Evolutionary conservation across 1,139 yeast species (phyloP), one percentile per base, ranked within the genome.

Genomic region (Candida mesenterica): DNA sequence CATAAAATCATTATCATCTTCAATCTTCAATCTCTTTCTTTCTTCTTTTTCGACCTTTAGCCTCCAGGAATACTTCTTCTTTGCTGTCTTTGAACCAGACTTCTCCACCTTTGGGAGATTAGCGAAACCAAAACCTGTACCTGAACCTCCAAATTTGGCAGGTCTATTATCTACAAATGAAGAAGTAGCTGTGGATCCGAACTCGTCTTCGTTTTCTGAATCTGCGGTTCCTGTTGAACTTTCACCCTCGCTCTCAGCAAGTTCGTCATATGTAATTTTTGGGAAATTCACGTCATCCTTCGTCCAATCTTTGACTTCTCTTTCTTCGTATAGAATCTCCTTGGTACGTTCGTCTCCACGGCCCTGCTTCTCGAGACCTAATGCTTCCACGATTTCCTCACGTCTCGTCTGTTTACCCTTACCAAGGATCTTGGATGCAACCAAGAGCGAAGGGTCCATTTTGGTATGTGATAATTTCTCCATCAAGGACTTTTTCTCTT

Each of bases 401-500:
- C 70, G 72, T 46, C 75, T 78, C 1, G 96, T 85, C 43, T 77
- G 82, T 44, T 73, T 76, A 3, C 95, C 95, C 22, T 77, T 75
- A 38, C 97, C 97, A 34, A 90, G 68, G 2, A 76, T 72, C 55
- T 86, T 87, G 25, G 94, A 75, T 27, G 92, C 82, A 15, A 79
- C 79, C 46, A 87, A 64, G 13, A 76, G 50, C 0, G 79, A 62
- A 0, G 95, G 79, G 51, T 90, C 96, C 30, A 90, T 73, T 44
- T 81, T 78, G 2, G 95, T 80, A 15, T 71, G 71, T 27, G 82
- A 71, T 31, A 92, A 69, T 55, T 89, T 90, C 41, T 82, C 81
- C 30, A 92, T 66, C 39, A 92, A 66, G 3, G 75, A 75, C 48
- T 84, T 86, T 61, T 86, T 87, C 61, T 92, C 97, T 56, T 90